Conservation (phyloP, 2,329 filamentous ascomycete genomes). For the Stachybotrys chlorohalonatus region DNA sequence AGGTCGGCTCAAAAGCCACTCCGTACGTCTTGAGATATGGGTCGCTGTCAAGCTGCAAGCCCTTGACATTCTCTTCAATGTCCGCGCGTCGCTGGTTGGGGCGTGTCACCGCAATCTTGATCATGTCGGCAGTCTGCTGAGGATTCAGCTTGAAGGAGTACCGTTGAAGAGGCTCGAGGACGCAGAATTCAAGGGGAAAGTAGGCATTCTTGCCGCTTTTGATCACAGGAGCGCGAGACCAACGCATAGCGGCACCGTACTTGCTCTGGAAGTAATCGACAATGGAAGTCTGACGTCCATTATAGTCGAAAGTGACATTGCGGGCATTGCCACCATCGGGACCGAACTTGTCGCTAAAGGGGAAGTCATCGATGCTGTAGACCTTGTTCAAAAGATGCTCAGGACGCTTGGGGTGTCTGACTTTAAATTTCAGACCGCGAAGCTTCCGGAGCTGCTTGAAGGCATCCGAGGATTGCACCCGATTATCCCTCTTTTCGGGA, state of each 20-base stretch:
- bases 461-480: conserved; percentile 33
- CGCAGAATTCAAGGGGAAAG: conserved; percentile 55
- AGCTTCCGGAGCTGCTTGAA: conserved; percentile 48
- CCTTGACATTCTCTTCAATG: conserved; percentile 46
- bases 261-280: conserved; percentile 46
- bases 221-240: conserved; percentile 45
- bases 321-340: conserved; percentile 37
- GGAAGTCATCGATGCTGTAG: conserved; percentile 44
- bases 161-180: conserved; percentile 43
- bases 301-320: conserved; percentile 46
- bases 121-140: conserved; percentile 72
- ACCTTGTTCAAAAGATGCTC: conserved; percentile 29
- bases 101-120: conserved; percentile 80
- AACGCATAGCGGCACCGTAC: conserved; percentile 42
- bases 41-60: conserved; percentile 62
- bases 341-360: conserved; percentile 34
- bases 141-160: conserved; percentile 55
- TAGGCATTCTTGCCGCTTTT: conserved; percentile 42
- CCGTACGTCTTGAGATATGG: conserved; percentile 64
- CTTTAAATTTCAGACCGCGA: conserved; percentile 44
- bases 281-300: conserved; percentile 35
- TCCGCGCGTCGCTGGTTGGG: conserved; percentile 59
- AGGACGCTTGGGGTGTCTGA: conserved; percentile 39
- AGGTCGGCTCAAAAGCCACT: conserved; percentile 54
- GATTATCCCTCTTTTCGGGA: conserved; percentile 19